phyloP scores from a whole-genome alignment of 495 filamentous ascomycete species.

The Tuber microsphaerosporum region DNA sequence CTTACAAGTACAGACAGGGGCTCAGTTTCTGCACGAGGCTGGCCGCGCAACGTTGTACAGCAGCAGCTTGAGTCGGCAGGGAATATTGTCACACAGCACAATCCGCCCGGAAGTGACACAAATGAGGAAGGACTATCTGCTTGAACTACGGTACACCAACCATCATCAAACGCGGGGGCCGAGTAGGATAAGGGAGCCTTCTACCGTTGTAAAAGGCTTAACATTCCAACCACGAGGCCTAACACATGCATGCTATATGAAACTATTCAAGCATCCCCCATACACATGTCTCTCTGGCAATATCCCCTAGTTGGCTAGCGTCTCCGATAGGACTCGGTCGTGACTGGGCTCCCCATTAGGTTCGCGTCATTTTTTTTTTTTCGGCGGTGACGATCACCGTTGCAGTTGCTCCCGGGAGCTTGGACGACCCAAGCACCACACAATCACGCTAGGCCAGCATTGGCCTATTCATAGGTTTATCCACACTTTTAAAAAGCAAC shows the following conservation, averaged over 20 bases:
- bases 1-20: conserved; percentile 13
- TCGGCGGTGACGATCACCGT: conserved; percentile 23
- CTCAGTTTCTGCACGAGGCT: conserved; percentile 16
- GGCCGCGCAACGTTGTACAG: conserved; percentile 20
- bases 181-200: not conserved
- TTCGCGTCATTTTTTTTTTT: not conserved
- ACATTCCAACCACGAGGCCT: not conserved
- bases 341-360: not conserved
- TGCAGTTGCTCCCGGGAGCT: conserved; percentile 21
- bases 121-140: conserved; percentile 16
- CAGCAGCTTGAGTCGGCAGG: conserved; percentile 19
- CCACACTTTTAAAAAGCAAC: conserved; percentile 25
- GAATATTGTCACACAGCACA: conserved; percentile 20
- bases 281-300: not conserved
- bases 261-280: not conserved
- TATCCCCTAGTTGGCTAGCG: not conserved
- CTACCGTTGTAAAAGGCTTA: not conserved
- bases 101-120: conserved; percentile 31
- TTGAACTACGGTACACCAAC: not conserved
- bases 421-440: conserved; percentile 15
- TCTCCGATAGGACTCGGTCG: not conserved
- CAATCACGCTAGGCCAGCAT: conserved; percentile 18
- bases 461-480: conserved; percentile 17
- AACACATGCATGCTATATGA: not conserved
- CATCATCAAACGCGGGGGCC: not conserved